Percentiles rank a stretch among this genome's conserved stretches.
Evolutionary conservation across 73 alveolate genomes (phyloP).

Genomic region (Paramecium pentaurelia): DNA sequence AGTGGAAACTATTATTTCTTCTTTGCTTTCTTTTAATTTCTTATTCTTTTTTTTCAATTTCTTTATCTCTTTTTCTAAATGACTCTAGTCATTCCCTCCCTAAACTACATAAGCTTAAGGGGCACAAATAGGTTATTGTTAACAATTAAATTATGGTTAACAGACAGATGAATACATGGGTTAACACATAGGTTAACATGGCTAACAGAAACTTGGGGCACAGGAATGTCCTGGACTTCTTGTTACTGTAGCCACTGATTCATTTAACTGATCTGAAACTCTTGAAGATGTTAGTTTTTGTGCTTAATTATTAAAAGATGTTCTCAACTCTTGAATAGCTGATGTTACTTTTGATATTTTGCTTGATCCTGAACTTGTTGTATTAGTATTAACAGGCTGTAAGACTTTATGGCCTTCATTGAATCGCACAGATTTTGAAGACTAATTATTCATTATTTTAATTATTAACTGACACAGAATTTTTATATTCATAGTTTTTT

Average conservation of each 20-base stretch:
- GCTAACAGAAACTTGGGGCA: neutral
- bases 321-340: slow-evolving; percentile 30
- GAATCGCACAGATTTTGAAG: slow-evolving; percentile 13
- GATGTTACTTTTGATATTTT: neutral
- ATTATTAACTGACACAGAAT: neutral
- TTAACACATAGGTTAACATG: neutral
- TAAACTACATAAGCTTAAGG: slow-evolving; percentile 44
- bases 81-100: neutral
- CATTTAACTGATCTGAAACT: slow-evolving; percentile 36
- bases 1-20: slow-evolving; percentile 15
- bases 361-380: neutral
- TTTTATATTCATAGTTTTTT: neutral
- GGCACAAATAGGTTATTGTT: neutral
- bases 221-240: slow-evolving; percentile 17
- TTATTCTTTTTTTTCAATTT: slow-evolving; percentile 19
- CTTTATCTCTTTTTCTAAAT: neutral
- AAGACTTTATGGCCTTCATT: slow-evolving; percentile 17
- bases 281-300: neutral
- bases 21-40: neutral
- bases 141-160: neutral
- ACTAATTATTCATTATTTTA: neutral
- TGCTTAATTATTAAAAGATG: neutral
- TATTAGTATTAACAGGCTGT: neutral
- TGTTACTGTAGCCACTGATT: neutral
- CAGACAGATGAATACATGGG: neutral